Evolutionary conservation across 2,329 filamentous ascomycete species (phyloP), one percentile per base, ranked within the genome.

Genomic region (Fusarium bactridioides): DNA sequence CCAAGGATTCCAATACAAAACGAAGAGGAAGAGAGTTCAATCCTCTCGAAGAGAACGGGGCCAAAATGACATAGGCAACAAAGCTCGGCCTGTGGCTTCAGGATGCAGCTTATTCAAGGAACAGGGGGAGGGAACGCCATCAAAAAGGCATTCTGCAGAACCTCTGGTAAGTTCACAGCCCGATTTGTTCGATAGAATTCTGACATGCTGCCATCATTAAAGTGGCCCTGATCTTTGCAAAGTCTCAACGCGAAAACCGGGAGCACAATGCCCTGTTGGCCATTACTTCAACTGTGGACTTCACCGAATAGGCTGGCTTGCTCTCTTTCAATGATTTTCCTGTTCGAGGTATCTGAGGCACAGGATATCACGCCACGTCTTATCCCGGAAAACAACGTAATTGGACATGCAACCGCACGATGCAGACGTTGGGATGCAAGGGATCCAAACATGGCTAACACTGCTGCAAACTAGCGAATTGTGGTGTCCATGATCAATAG

Each of bases 321-420:
- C 11, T 37, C 27, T 35, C n/a, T 23, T 38, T 62, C 23, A 43
- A 33, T 31, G 31, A 10, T 27, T 58, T 43, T n/a, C 13, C 40
- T 37, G 19, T 25, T 37, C 13, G 48, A 40, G 25, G n/a, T 35
- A 56, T 18, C 11, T 31, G 23, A 48, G 27, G 15, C 25, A 27
- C 19, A 29, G 23, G 19, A 51, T 19, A 56, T 67, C 64, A 64
- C 60, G 60, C 64, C 64, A 67, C 62, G 40, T 58, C 64, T 51
- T 33, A 41, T 35, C 53, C 31, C 33, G n/a, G 37, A 19, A 47
- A 37, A 50, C 43, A 33, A 57, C 31, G 21, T 16, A 21, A 48
- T 56, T 64, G 45, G 60, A 37, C 29, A 61, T 35, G 27, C 21
- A 53, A 33, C 38, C 18, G n/a, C 60, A 25, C 27, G 43, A 67